These are phyloP conservation scores for Mortierella claussenii DNA, from an alignment of 192 early-diverging fungal genomes.

Conservation along the genomic window DNA sequence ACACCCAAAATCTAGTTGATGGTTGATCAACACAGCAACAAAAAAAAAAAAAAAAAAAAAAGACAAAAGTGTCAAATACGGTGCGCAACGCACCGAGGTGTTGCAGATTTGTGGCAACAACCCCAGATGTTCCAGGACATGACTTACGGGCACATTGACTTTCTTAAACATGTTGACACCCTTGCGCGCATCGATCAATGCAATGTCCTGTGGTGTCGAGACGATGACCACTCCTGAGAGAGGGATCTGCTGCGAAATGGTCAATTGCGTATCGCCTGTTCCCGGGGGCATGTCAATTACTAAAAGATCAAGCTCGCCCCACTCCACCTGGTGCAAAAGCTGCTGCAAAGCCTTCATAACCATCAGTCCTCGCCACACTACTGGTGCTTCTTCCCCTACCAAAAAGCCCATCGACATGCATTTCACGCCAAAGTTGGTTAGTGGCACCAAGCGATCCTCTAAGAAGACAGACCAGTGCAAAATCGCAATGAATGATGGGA, in stretches of 20 bases:
- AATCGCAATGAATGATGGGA: too few relatives aligned
- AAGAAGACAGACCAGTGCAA: too few relatives aligned
- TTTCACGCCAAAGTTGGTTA: constrained; percentile 87
- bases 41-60: too few relatives aligned
- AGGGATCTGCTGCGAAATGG: constrained; percentile 78
- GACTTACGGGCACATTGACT: constrained; percentile 80
- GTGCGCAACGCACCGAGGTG: too few relatives aligned
- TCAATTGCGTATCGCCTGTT: constrained; percentile 90
- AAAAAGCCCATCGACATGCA: constrained; percentile 95
- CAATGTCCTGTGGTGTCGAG: constrained; percentile 93
- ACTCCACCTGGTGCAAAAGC: constrained; percentile 84
- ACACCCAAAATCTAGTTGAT: constrained; percentile 79
- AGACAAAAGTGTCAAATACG: too few relatives aligned
- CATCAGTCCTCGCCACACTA: constrained; percentile 95
- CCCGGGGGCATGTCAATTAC: constrained; percentile 95
- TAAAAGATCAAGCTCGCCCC: constrained; percentile 79
- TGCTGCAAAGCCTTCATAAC: constrained; percentile 94
- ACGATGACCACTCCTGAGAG: constrained; percentile 82
- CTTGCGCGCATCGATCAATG: constrained; percentile 81
- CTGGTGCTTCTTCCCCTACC: constrained; percentile 73
- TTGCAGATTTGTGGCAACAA: too few relatives aligned
- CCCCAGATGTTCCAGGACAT: too few relatives aligned
- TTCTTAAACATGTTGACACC: constrained; percentile 87
- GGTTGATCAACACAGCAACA: neutral
- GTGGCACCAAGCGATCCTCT: constrained; percentile 71